Conservation (phyloP, 257 asterid species). For the Nyctanthes arbortristis region DNA sequence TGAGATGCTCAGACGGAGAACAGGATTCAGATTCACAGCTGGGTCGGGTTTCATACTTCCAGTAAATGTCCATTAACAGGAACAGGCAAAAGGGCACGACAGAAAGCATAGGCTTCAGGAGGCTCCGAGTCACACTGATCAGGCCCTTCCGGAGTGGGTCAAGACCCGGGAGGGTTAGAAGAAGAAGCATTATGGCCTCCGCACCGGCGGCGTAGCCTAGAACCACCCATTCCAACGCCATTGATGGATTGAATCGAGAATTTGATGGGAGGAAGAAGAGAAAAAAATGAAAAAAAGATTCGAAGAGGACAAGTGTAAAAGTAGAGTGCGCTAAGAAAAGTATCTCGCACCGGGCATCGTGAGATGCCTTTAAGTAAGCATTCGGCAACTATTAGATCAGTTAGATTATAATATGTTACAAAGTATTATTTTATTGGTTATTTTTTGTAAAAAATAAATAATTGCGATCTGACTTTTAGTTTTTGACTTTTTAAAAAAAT, state of each 20-base stretch:
- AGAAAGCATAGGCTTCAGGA: slow-evolving; percentile 78
- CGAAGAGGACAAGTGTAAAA: neutral
- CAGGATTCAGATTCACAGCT: slow-evolving; percentile 72
- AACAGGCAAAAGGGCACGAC: slow-evolving; percentile 89
- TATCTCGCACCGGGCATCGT: slow-evolving; percentile 18
- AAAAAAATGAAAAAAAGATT: neutral
- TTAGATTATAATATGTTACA: no score
- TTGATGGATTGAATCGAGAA: slow-evolving; percentile 24
- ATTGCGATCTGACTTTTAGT: no score
- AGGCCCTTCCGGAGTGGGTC: slow-evolving; percentile 84
- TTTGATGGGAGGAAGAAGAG: slow-evolving; percentile 20
- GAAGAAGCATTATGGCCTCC: slow-evolving; percentile 91
- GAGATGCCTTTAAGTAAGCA: no score
- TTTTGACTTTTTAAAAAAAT: no score
- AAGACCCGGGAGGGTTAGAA: slow-evolving; percentile 87
- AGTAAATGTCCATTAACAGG: slow-evolving; percentile 84
- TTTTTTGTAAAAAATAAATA: no score
- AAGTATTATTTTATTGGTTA: no score
- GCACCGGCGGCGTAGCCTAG: slow-evolving; percentile 94
- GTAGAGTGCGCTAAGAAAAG: slow-evolving; percentile 30
- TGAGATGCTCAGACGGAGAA: slow-evolving; percentile 83
- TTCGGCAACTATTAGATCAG: no score
- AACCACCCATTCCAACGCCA: slow-evolving; percentile 98
- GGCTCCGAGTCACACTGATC: slow-evolving; percentile 68
- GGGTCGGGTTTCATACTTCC: slow-evolving; percentile 92